These are phyloP conservation scores for Carex arenaria DNA, from an alignment of 202 grass and related monocot genomes.

Conservation along the genomic window DNA sequence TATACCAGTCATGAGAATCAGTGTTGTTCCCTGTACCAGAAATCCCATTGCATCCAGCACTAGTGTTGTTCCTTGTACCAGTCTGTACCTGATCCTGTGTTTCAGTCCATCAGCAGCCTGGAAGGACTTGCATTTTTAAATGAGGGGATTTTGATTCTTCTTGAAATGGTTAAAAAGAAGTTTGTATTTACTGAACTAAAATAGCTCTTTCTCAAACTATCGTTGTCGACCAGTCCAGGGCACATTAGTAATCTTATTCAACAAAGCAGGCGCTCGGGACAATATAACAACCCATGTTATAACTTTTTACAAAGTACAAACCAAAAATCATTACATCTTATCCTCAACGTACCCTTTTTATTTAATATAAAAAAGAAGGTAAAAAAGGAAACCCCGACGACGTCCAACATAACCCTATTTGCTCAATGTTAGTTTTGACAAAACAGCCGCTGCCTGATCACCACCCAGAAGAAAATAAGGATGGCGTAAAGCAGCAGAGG, in stretches of 20 bases:
- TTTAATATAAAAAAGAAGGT: not conserved
- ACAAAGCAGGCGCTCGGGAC: not conserved
- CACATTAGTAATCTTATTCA: slow-evolving; percentile 13
- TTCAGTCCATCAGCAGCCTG: not conserved
- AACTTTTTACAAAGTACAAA: slow-evolving; percentile 23
- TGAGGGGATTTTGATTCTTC: not conserved
- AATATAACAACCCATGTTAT: not conserved
- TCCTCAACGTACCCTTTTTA: not conserved
- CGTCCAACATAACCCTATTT: slow-evolving; percentile 33
- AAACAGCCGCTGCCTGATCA: slow-evolving; percentile 71
- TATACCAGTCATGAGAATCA: too few species aligned
- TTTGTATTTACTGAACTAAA: too few species aligned
- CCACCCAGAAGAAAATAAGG: slow-evolving; percentile 83
- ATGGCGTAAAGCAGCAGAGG: slow-evolving; percentile 79
- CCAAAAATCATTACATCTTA: slow-evolving; percentile 26
- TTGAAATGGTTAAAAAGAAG: not conserved
- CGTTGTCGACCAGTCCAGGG: not conserved
- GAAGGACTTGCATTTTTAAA: slow-evolving; percentile 23
- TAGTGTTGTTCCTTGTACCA: not conserved
- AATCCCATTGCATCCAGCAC: not conserved
- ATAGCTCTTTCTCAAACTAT: not conserved
- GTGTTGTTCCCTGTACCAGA: not conserved
- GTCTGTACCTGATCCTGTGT: not conserved
- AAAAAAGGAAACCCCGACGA: not conserved
- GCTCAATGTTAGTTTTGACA: slow-evolving; percentile 76